Conservation (phyloP, 257 asterid genomes). For the Solanum verrucosum region DNA sequence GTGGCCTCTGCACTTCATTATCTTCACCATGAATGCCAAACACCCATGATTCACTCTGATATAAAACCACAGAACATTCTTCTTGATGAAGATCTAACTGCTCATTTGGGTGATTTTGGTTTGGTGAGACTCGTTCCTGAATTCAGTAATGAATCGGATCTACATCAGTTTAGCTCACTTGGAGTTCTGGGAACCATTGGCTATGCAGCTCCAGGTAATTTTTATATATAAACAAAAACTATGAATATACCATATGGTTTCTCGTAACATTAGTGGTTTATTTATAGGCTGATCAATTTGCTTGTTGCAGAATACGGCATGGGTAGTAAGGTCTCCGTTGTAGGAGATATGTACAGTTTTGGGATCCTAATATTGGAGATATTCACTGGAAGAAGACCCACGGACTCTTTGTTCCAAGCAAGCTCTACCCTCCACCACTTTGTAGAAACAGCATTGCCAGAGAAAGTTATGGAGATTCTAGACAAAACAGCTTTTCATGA, state of each 20-base stretch:
- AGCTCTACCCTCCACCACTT: conserved; percentile 13
- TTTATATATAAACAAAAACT: neutral
- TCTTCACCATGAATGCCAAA: conserved; percentile 33
- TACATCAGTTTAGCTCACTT: conserved; percentile 24
- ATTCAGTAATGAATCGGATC: neutral
- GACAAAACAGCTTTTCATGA: conserved; percentile 11
- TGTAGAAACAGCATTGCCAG: conserved; percentile 8
- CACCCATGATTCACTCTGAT: conserved; percentile 35
- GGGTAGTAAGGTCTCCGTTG: conserved; percentile 10
- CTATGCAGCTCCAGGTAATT: conserved; percentile 44
- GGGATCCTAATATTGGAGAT: neutral
- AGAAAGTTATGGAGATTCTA: conserved; percentile 1
- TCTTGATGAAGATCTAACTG: neutral
- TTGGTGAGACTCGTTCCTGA: neutral
- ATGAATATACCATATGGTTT: neutral
- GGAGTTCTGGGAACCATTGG: conserved; percentile 37
- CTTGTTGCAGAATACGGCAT: conserved; percentile 27
- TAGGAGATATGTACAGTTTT: neutral
- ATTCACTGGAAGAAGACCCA: neutral
- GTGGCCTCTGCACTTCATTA: conserved; percentile 37
- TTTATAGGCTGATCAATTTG: neutral
- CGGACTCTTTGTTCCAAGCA: neutral
- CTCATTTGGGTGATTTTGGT: neutral
- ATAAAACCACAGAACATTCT: conserved; percentile 46
- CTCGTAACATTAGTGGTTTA: neutral